Conservation (phyloP, 305 asterid genomes). For the Fraxinus floribunda region DNA sequence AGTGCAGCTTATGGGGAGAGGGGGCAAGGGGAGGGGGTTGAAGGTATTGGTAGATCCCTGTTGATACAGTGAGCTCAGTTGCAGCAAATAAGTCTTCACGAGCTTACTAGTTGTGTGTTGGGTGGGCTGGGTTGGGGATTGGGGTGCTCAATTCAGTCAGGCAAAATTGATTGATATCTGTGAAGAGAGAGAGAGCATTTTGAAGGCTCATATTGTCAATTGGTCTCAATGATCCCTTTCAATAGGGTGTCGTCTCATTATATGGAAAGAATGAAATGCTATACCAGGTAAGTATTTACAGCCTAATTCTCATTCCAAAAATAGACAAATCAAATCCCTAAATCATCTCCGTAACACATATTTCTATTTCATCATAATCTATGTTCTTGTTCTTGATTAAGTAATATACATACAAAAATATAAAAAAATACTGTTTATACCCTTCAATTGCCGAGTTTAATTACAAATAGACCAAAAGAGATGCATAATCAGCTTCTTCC, state of each 20-base stretch:
- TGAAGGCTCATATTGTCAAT: not conserved
- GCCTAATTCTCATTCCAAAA: too few relatives aligned
- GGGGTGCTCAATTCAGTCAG: not conserved
- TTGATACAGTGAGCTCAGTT: not conserved
- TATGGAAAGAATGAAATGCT: too few relatives aligned
- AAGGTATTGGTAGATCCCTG: not conserved
- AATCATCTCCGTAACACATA: not conserved
- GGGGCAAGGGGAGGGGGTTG: not conserved
- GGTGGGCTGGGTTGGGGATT: not conserved
- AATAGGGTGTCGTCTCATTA: too few relatives aligned
- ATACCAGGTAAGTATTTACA: too few relatives aligned
- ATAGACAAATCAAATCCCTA: too few relatives aligned
- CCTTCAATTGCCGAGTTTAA: not conserved
- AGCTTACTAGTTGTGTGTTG: not conserved
- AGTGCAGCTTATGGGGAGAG: not conserved
- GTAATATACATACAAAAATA: not conserved
- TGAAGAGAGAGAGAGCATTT: not conserved
- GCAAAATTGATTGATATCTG: not conserved
- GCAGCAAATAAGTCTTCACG: not conserved
- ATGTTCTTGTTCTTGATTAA: not conserved
- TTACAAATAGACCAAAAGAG: not conserved
- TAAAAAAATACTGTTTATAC: not conserved
- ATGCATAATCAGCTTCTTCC: not conserved
- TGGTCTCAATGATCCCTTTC: too few relatives aligned
- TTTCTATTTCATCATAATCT: not conserved